phyloP scores from a whole-genome alignment of 2,329 filamentous ascomycete genomes.

The Aspergillus novoparasiticus region DNA sequence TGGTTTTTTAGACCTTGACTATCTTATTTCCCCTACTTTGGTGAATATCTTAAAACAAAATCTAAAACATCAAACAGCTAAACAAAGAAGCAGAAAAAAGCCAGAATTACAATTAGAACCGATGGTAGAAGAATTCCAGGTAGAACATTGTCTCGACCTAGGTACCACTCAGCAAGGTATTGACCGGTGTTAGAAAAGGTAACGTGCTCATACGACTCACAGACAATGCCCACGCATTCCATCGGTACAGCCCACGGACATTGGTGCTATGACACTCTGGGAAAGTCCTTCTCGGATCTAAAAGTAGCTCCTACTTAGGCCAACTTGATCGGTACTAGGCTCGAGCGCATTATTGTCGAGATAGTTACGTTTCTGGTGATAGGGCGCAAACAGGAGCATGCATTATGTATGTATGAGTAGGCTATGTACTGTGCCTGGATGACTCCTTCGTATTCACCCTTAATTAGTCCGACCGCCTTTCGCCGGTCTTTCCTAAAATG shows the following conservation, averaged over 20 bases:
- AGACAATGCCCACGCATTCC: neutral
- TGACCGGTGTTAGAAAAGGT: no score
- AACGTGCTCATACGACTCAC: neutral
- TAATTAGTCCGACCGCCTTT: neutral
- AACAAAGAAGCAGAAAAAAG: neutral
- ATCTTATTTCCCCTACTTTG: neutral
- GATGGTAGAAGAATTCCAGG: no score
- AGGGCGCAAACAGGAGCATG: neutral
- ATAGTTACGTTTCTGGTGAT: neutral
- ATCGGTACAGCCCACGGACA: neutral
- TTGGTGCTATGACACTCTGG: neutral
- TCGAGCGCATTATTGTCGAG: neutral
- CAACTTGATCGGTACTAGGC: neutral
- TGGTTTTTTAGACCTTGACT: neutral
- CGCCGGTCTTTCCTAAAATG: neutral
- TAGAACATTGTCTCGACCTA: no score
- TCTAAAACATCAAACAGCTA: neutral
- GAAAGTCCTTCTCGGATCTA: neutral
- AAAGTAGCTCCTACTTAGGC: conserved; percentile 1
- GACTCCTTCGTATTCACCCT: neutral
- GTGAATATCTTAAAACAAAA: neutral
- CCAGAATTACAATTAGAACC: neutral
- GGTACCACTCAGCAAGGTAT: no score
- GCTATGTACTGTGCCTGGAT: neutral
- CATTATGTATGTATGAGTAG: neutral